phyloP scores from a whole-genome alignment of 306 rosid genomes.

The Medicago ruthenica region DNA sequence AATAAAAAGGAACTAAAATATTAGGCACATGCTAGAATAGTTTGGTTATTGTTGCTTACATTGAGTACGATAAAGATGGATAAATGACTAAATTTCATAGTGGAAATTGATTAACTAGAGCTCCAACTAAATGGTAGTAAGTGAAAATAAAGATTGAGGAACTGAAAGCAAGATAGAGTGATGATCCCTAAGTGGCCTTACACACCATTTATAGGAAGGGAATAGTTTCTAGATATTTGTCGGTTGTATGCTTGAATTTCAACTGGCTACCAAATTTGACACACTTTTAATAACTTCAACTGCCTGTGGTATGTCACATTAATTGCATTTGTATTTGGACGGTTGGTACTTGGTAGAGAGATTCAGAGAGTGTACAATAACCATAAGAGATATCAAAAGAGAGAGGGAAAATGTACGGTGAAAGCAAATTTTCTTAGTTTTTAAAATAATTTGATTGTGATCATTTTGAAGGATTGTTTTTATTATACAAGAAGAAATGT shows the following conservation, averaged over 20 bases:
- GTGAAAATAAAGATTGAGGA: conserved; percentile 6
- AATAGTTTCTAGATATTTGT: conserved; percentile 31
- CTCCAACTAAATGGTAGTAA: neutral
- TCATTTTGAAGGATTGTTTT: too few relatives aligned
- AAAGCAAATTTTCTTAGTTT: neutral
- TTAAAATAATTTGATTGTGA: too few relatives aligned
- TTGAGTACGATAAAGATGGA: conserved; percentile 47
- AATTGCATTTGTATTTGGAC: conserved; percentile 42
- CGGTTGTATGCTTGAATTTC: conserved; percentile 21
- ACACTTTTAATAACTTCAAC: conserved; percentile 58
- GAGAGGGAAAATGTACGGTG: neutral
- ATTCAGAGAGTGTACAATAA: too few relatives aligned
- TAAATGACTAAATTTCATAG: conserved; percentile 50
- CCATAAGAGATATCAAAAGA: too few relatives aligned
- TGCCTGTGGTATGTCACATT: conserved; percentile 47
- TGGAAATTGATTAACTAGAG: conserved; percentile 6
- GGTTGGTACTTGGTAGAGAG: neutral
- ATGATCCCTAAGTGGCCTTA: conserved; percentile 27
- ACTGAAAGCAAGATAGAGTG: conserved; percentile 27
- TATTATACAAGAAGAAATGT: too few relatives aligned
- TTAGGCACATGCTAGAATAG: neutral
- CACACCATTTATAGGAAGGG: conserved; percentile 30
- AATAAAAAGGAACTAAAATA: neutral
- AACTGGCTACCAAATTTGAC: conserved; percentile 30
- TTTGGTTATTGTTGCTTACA: conserved; percentile 45